Percentiles rank a stretch among this genome's conserved stretches.
Evolutionary conservation across 176 grass and related monocot species (phyloP).

Genomic region (Oryza meridionalis): DNA sequence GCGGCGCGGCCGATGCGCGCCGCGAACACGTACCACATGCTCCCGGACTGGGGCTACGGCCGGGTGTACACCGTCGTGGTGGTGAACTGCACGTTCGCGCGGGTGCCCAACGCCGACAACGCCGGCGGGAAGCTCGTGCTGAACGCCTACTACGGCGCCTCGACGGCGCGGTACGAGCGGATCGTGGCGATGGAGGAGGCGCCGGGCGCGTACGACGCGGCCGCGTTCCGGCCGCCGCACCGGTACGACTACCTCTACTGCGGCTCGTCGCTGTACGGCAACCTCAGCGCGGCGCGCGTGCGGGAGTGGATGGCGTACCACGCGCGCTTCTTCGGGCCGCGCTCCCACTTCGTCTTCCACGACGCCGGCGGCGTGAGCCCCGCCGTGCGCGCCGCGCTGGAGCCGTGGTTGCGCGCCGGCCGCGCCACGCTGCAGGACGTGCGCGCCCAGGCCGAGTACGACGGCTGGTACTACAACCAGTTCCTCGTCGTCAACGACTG

Average conservation of each 20-base stretch:
- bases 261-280: conserved; percentile 83
- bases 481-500: conserved; percentile 94
- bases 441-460: conserved; percentile 70
- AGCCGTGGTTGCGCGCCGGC: conserved; percentile 78
- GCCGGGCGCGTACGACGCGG: conserved; percentile 61
- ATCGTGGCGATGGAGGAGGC: conserved; percentile 71
- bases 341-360: conserved; percentile 94
- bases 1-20: conserved; percentile 37
- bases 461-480: conserved; percentile 94
- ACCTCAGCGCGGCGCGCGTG: conserved; percentile 65
- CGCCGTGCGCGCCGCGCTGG: conserved; percentile 66
- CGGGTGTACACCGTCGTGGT: conserved; percentile 90
- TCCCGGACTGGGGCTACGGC: conserved; percentile 99
- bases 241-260: conserved; percentile 93
- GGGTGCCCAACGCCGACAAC: conserved; percentile 69
- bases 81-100: conserved; percentile 92
- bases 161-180: conserved; percentile 53
- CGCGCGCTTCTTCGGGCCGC: conserved; percentile 72
- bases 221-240: conserved; percentile 60
- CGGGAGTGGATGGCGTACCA: conserved; percentile 99
- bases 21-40: conserved; percentile 79
- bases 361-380: conserved; percentile 72
- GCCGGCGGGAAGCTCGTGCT: conserved; percentile 65
- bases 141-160: conserved; percentile 71
- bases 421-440: conserved; percentile 93